A percentile compares a stretch with the other conserved stretches of the same genome.
phyloP scores from a whole-genome alignment of 805 yeast species.

The Priceomyces castillae region DNA sequence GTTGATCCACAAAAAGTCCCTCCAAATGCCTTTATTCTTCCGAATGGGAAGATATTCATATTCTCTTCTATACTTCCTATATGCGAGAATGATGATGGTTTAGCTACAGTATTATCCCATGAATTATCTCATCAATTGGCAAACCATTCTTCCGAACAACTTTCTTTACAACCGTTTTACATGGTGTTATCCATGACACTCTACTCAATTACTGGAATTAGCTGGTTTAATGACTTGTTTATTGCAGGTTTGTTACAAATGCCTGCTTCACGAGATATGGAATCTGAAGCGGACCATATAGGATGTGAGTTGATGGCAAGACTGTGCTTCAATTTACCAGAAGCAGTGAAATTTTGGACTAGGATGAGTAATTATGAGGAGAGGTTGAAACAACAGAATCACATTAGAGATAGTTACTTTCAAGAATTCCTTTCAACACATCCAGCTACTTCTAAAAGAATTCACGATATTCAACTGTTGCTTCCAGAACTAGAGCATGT shows the following conservation, averaged over 20 bases:
- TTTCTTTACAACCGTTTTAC: slow-evolving; percentile 75
- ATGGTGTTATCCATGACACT: slow-evolving; percentile 50
- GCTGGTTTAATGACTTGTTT: slow-evolving; percentile 48
- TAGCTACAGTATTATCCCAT: slow-evolving; percentile 93
- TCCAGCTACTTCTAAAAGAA: slow-evolving; percentile 78
- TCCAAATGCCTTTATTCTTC: slow-evolving; percentile 95
- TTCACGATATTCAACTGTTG: slow-evolving; percentile 67
- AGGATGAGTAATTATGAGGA: slow-evolving; percentile 58
- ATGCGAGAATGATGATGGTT: slow-evolving; percentile 79
- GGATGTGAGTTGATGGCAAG: slow-evolving; percentile 89
- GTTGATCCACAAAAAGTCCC: slow-evolving; percentile 68
- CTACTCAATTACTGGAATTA: slow-evolving; percentile 61
- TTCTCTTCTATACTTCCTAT: slow-evolving; percentile 75
- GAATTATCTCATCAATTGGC: slow-evolving; percentile 95
- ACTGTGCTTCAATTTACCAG: slow-evolving; percentile 80
- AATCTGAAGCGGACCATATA: slow-evolving; percentile 91
- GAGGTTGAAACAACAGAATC: slow-evolving; percentile 37
- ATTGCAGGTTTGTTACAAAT: slow-evolving; percentile 59
- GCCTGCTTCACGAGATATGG: slow-evolving; percentile 93
- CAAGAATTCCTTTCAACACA: slow-evolving; percentile 82
- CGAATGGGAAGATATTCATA: slow-evolving; percentile 94
- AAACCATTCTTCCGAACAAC: slow-evolving; percentile 81
- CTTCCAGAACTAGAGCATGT: slow-evolving; percentile 52
- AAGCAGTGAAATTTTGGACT: slow-evolving; percentile 76
- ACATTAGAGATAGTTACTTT: slow-evolving; percentile 21